Conservation (phyloP, 768 basidiomycete genomes). For the Amyloporia xantha region DNA sequence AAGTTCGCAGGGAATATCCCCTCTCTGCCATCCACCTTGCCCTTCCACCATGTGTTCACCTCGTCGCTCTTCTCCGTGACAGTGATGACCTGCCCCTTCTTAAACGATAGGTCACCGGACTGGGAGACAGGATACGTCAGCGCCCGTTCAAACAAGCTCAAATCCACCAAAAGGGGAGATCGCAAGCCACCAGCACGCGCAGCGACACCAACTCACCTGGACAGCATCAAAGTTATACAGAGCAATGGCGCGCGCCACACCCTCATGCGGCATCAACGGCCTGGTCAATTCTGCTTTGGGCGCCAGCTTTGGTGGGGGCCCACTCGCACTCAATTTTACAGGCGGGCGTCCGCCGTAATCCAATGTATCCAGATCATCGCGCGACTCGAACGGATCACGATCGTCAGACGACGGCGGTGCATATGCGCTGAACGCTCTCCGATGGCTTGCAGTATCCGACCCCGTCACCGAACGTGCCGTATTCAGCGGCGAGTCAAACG, state of each 20-base stretch:
- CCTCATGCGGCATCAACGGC: slow-evolving; percentile 48
- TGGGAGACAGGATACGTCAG: slow-evolving; percentile 23
- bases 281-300: slow-evolving; percentile 43
- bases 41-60: slow-evolving; percentile 80
- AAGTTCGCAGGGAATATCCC: slow-evolving; percentile 84
- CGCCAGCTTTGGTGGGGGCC: slow-evolving; percentile 30
- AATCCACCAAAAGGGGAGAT: background rate
- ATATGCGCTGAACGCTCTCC: slow-evolving; percentile 29
- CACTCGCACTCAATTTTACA: slow-evolving; percentile 8
- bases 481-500: slow-evolving; percentile 30
- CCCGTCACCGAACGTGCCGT: slow-evolving; percentile 23
- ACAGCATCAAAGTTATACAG: slow-evolving; percentile 68
- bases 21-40: slow-evolving; percentile 48
- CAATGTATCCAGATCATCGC: slow-evolving; percentile 9
- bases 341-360: slow-evolving; percentile 5
- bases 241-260: slow-evolving; percentile 67
- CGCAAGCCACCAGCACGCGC: background rate
- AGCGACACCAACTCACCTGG: slow-evolving; percentile 39
- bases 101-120: slow-evolving; percentile 71
- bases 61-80: slow-evolving; percentile 65
- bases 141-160: background rate
- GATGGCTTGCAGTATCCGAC: slow-evolving; percentile 25
- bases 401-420: slow-evolving; percentile 11
- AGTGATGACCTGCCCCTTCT: slow-evolving; percentile 67
- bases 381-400: slow-evolving; percentile 18